Evolutionary conservation across 352 stramenopile species (phyloP).

Genomic region (Pythium monospermum): DNA sequence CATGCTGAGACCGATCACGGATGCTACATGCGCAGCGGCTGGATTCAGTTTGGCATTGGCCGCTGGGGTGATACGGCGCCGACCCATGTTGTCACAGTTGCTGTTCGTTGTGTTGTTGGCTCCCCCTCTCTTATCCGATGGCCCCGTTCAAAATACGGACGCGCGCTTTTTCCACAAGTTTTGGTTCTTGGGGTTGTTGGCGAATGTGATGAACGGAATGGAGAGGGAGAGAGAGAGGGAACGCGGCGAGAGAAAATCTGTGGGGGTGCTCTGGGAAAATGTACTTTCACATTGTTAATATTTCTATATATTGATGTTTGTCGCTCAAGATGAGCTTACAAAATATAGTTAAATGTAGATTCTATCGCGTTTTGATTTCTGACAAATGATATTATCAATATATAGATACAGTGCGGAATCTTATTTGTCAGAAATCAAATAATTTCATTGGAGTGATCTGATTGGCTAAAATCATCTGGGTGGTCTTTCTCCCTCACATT

Average conservation of each 20-base stretch:
- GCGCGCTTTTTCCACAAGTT: slow-evolving; percentile 7
- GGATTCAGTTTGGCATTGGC: slow-evolving; percentile 13
- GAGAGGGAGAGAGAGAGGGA: not conserved
- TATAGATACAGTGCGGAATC: too few relatives aligned
- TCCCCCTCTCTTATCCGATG: slow-evolving; percentile 23
- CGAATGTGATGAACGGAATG: not conserved
- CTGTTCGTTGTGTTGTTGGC: not conserved
- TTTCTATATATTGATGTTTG: too few relatives aligned
- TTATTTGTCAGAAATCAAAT: too few relatives aligned
- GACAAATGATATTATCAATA: too few relatives aligned
- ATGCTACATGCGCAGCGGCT: slow-evolving; percentile 21
- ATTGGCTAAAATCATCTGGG: too few relatives aligned
- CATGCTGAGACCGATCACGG: slow-evolving; percentile 8
- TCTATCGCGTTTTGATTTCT: too few relatives aligned
- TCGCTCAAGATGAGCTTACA: too few relatives aligned
- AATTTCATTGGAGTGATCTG: too few relatives aligned
- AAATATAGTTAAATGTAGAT: too few relatives aligned
- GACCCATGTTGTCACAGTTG: slow-evolving; percentile 5
- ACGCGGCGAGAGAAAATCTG: not conserved
- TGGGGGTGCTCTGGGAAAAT: slow-evolving; percentile 1
- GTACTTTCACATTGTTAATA: too few relatives aligned
- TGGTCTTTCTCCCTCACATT: too few relatives aligned
- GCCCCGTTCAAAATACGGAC: slow-evolving; percentile 3
- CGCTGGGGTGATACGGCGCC: slow-evolving; percentile 18
- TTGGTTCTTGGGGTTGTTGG: too few relatives aligned